Conservation (phyloP, 345 rosid species). For the Acer negundo region DNA sequence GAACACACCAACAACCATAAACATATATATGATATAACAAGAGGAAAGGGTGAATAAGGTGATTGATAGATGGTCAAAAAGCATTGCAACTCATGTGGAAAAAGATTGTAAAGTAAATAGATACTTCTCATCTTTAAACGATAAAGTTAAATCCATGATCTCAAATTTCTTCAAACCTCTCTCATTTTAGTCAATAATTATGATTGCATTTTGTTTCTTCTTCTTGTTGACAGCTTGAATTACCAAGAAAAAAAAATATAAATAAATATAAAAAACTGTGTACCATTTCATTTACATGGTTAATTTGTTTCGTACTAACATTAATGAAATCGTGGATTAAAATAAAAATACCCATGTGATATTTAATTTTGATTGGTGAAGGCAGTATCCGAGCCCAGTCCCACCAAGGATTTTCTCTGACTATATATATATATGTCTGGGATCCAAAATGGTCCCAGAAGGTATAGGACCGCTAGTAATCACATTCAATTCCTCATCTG, state of each 20-base stretch:
- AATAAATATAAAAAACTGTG: slow-evolving; percentile 1
- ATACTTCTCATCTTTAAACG: slow-evolving; percentile 24
- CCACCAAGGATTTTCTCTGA: not conserved
- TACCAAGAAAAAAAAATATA: not conserved
- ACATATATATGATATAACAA: slow-evolving; percentile 12
- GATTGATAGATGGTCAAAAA: slow-evolving; percentile 65
- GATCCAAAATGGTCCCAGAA: slow-evolving; percentile 28
- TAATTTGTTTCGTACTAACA: no score
- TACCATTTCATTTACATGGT: slow-evolving; percentile 9
- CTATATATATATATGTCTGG: not conserved
- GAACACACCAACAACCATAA: slow-evolving; percentile 28
- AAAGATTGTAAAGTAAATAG: slow-evolving; percentile 30
- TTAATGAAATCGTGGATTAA: no score
- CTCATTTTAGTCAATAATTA: slow-evolving; percentile 46
- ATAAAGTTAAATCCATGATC: slow-evolving; percentile 17
- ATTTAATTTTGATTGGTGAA: not conserved
- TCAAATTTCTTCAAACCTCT: slow-evolving; percentile 29
- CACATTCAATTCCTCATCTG: not conserved
- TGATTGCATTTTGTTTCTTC: slow-evolving; percentile 42
- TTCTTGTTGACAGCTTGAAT: slow-evolving; percentile 46
- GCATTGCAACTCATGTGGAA: slow-evolving; percentile 31
- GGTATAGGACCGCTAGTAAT: not conserved
- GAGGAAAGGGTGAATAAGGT: slow-evolving; percentile 17
- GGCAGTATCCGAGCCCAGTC: not conserved
- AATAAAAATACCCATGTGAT: no score